These are phyloP conservation scores for Boletus patriciae DNA, from an alignment of 768 basidiomycete species.

Conservation along the genomic window DNA sequence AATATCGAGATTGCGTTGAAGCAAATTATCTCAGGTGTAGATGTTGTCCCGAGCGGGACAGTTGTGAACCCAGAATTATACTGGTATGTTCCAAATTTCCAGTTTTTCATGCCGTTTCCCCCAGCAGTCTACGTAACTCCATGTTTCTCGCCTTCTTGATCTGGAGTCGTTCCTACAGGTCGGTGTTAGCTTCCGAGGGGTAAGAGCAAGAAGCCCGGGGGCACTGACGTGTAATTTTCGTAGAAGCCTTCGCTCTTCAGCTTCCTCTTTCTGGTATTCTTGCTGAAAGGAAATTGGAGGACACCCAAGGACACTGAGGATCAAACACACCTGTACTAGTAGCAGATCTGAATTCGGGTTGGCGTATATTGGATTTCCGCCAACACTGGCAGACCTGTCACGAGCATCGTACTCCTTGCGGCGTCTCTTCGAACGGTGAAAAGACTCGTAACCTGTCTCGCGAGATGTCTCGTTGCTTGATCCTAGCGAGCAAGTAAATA, in stretches of 20 bases:
- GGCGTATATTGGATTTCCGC: background rate
- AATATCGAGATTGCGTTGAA: slow-evolving; percentile 81
- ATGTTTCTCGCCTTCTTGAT: slow-evolving; percentile 9
- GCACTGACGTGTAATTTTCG: slow-evolving; percentile 10
- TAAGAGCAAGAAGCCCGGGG: background rate
- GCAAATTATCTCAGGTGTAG: slow-evolving; percentile 69
- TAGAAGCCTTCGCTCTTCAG: slow-evolving; percentile 15
- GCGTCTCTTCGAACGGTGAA: background rate
- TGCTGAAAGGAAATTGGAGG: background rate
- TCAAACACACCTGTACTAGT: slow-evolving; percentile 1
- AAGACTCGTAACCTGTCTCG: background rate
- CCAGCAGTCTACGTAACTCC: slow-evolving; percentile 13
- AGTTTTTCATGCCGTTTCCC: slow-evolving; percentile 4
- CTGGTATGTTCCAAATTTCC: background rate
- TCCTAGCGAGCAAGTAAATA: background rate
- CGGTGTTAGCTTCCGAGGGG: background rate
- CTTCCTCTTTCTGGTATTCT: slow-evolving; percentile 13
- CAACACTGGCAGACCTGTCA: background rate
- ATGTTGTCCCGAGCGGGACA: slow-evolving; percentile 67
- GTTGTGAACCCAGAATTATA: slow-evolving; percentile 60
- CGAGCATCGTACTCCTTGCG: background rate
- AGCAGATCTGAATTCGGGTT: background rate
- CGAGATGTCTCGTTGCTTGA: background rate
- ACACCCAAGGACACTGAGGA: no score
- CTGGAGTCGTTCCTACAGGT: slow-evolving; percentile 4